A percentile compares a stretch with the other conserved stretches of the same genome.
Conservation (phyloP, 2,329 filamentous ascomycete species). For the Diaporthe batatas region DNA sequence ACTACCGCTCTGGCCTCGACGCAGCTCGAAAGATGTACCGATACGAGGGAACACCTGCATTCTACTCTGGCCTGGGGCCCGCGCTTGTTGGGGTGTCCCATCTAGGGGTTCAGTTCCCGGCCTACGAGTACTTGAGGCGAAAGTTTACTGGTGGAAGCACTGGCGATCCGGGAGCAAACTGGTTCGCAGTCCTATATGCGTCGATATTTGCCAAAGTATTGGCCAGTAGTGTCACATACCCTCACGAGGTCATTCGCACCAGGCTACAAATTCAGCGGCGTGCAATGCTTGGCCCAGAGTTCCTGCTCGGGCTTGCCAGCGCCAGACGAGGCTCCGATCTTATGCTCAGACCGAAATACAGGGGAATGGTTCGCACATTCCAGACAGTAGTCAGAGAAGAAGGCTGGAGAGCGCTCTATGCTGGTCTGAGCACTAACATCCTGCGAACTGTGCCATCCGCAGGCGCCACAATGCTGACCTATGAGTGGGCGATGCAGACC, state of each 20-base stretch:
- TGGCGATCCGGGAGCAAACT: slow-evolving; percentile 77
- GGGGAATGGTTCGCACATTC: slow-evolving; percentile 1
- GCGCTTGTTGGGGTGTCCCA: slow-evolving; percentile 93
- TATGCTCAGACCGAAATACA: slow-evolving; percentile 3
- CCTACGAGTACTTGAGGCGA: slow-evolving; percentile 94
- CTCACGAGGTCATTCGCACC: slow-evolving; percentile 97
- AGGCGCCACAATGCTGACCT: slow-evolving; percentile 16
- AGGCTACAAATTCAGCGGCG: slow-evolving; percentile 93
- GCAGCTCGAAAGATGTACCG: slow-evolving; percentile 96
- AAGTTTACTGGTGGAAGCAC: slow-evolving; percentile 91
- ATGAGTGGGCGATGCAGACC: slow-evolving; percentile 22
- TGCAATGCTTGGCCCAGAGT: slow-evolving; percentile 68
- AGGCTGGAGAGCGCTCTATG: slow-evolving; percentile 6
- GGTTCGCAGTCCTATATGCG: slow-evolving; percentile 85
- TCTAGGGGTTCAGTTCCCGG: slow-evolving; percentile 98
- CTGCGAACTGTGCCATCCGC: slow-evolving; percentile 15
- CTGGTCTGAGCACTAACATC: slow-evolving; percentile 3
- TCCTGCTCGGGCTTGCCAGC: slow-evolving; percentile 60
- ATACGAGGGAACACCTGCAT: slow-evolving; percentile 87
- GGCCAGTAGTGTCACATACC: slow-evolving; percentile 96
- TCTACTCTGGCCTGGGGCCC: slow-evolving; percentile 94
- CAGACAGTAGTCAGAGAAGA: slow-evolving; percentile 2
- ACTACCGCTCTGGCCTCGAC: slow-evolving; percentile 90
- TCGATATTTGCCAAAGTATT: slow-evolving; percentile 95
- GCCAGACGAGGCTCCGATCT: slow-evolving; percentile 34